A percentile compares a stretch with the other conserved stretches of the same genome.
Evolutionary conservation across 2,329 filamentous ascomycete genomes (phyloP).

Genomic region (Aschersonia sp.): DNA sequence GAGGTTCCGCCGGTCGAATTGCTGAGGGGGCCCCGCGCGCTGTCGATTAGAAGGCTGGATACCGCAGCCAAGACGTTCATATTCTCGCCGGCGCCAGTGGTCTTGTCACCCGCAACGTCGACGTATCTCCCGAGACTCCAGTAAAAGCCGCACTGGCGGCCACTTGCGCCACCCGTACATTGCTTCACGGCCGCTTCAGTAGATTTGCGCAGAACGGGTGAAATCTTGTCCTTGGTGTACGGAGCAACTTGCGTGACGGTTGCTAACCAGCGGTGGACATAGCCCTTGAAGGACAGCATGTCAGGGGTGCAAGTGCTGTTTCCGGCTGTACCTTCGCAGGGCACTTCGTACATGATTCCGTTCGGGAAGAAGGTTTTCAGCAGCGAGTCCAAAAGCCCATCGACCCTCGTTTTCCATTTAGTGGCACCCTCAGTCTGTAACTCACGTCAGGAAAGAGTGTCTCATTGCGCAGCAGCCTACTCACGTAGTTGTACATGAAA

Average conservation of each 20-base stretch:
- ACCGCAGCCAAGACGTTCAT: slow-evolving; percentile 44
- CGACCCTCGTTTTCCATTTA: slow-evolving; percentile 40
- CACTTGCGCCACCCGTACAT: slow-evolving; percentile 44
- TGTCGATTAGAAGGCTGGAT: slow-evolving; percentile 29
- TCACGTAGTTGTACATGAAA: slow-evolving; percentile 51
- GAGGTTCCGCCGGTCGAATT: slow-evolving; percentile 35
- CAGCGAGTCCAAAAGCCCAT: slow-evolving; percentile 37
- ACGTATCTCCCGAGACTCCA: slow-evolving; percentile 37
- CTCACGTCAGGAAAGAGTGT: slow-evolving; percentile 5
- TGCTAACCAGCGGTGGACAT: slow-evolving; percentile 51
- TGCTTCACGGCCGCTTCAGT: slow-evolving; percentile 43
- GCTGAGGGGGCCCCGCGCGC: slow-evolving; percentile 26
- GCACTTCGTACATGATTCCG: slow-evolving; percentile 47
- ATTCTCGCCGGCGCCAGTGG: slow-evolving; percentile 41
- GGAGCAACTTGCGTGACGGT: slow-evolving; percentile 48
- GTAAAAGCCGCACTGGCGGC: slow-evolving; percentile 48
- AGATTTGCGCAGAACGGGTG: slow-evolving; percentile 42
- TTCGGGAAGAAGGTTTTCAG: slow-evolving; percentile 39
- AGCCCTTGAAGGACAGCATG: slow-evolving; percentile 60
- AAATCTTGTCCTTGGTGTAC: slow-evolving; percentile 36
- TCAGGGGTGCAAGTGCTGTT: slow-evolving; percentile 50
- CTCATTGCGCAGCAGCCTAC: slow-evolving; percentile 7
- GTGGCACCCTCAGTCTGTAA: slow-evolving; percentile 33
- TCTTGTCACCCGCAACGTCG: slow-evolving; percentile 34
- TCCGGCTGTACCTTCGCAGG: slow-evolving; percentile 46